Base-by-base conservation (phyloP, 768 basidiomycete species). In the Pholiota microspora region DNA sequence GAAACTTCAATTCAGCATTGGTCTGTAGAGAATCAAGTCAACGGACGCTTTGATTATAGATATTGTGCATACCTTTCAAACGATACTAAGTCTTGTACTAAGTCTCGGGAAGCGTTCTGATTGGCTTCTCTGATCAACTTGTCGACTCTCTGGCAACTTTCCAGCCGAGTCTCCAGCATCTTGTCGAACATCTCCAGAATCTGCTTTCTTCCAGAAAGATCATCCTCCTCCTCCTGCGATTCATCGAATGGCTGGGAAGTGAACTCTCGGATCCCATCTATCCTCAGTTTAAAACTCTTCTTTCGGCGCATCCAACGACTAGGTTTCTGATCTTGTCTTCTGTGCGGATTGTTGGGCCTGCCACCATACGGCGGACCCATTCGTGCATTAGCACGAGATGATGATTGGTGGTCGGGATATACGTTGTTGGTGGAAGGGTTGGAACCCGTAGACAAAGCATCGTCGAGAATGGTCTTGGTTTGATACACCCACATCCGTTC, bases 141-240 rank as follows among this genome's bases (percentile, higher is more conserved):
- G 58, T 81, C 81, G 49, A 87, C 75, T 29, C 86, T 76, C 59
- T 85, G 78, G 67, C 88, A 90, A 63, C 85, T 88, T 68, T 89
- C 88, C 79, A 90, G 83, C 51, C 88, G 78, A 2, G 82, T 76
- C 62, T 88, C 84, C 74, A 89, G 81, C 73, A 90, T 83, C 56
- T 81, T 78, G 54, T 85, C 85, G 63, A 86, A 88, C 75, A 83
- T 78, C 61, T 83, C 78, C 56, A 90, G 71, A 50, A 90, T 77
- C 51, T 76, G 79, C 24, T 83, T 77, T 40, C 67, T 65, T 27
- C 65, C 64, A 18, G 63, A 58, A 31, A 61, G 54, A 46, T 60
- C 49, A 40, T 55, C 57, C 6, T 29, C 50, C 6, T 29, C 50
- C 54, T 51, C 51, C 46, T 55, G 64, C 23, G 47, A 27, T 58